Percentiles rank a stretch among this genome's conserved stretches.
phyloP scores from a whole-genome alignment of 345 rosid genomes.

The Populus simonii region DNA sequence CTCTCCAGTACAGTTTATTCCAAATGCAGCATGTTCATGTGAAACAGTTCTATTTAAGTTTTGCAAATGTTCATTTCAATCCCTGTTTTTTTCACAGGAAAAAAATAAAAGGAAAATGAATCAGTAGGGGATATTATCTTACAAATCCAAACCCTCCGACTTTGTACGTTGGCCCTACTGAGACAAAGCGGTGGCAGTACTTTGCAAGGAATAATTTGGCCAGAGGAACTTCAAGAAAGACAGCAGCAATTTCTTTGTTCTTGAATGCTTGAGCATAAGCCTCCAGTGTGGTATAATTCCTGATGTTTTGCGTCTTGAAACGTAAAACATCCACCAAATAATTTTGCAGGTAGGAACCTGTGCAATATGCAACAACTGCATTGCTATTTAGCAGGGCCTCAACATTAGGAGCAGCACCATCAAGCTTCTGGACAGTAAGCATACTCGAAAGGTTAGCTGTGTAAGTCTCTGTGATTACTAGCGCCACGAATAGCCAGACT shows the following conservation, averaged over 20 bases:
- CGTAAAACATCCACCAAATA: slow-evolving; percentile 10
- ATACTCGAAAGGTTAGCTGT: slow-evolving; percentile 23
- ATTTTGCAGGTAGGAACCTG: neutral
- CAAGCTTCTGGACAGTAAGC: slow-evolving; percentile 6
- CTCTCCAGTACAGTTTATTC: no score
- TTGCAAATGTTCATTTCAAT: no score
- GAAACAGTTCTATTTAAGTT: no score
- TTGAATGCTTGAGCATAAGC: neutral
- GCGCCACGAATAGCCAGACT: slow-evolving; percentile 26
- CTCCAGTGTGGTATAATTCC: neutral
- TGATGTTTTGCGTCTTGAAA: neutral
- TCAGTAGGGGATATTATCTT: neutral
- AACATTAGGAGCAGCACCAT: neutral
- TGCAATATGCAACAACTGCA: slow-evolving; percentile 14
- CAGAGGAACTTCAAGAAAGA: slow-evolving; percentile 15
- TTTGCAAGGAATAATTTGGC: slow-evolving; percentile 17
- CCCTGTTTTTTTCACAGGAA: neutral
- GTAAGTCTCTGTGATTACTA: slow-evolving; percentile 18
- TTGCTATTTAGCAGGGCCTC: slow-evolving; percentile 10
- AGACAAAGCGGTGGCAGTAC: slow-evolving; percentile 5
- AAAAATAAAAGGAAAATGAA: neutral
- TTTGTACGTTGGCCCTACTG: slow-evolving; percentile 17
- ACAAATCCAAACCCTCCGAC: slow-evolving; percentile 25
- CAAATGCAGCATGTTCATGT: no score
- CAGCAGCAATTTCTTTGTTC: slow-evolving; percentile 12